Evolutionary conservation across 345 rosid species (phyloP).

Genomic region (Populus tremula): DNA sequence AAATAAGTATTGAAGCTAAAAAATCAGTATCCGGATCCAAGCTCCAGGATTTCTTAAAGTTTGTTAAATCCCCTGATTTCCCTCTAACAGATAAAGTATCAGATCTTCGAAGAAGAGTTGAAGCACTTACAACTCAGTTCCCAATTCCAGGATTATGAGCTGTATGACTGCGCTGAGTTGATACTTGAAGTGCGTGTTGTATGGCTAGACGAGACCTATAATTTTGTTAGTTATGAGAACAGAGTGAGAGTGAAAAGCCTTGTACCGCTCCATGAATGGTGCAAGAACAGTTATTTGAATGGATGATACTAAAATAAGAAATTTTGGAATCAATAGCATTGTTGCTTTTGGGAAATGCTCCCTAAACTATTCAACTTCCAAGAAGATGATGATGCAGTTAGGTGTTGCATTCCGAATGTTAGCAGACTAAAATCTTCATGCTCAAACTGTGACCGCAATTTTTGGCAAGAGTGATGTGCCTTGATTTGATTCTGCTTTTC

Average conservation of each 20-base stretch:
- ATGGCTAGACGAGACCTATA: too few relatives aligned
- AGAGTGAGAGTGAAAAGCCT: background rate
- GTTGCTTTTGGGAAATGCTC: too few relatives aligned
- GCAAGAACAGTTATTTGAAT: background rate
- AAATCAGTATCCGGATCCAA: conserved; percentile 51
- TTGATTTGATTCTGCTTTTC: too few relatives aligned
- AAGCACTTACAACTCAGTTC: conserved; percentile 66
- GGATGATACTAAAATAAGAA: too few relatives aligned
- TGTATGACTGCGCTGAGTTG: background rate
- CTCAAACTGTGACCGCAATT: too few relatives aligned
- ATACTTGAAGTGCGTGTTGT: background rate
- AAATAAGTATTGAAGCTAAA: conserved; percentile 65
- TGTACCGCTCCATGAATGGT: background rate
- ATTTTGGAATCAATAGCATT: too few relatives aligned
- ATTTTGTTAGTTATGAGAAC: background rate
- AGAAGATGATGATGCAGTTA: background rate
- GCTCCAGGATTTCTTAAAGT: conserved; percentile 77
- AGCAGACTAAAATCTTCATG: too few relatives aligned
- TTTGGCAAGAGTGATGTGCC: too few relatives aligned
- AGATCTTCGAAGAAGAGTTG: conserved; percentile 57
- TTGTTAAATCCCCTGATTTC: conserved; percentile 55
- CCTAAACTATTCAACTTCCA: background rate
- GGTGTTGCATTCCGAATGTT: background rate
- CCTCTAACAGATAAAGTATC: conserved; percentile 47
- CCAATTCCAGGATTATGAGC: conserved; percentile 73